phyloP scores from a whole-genome alignment of 164 flowering plant species.

The Magnolia kwangsiensis region DNA sequence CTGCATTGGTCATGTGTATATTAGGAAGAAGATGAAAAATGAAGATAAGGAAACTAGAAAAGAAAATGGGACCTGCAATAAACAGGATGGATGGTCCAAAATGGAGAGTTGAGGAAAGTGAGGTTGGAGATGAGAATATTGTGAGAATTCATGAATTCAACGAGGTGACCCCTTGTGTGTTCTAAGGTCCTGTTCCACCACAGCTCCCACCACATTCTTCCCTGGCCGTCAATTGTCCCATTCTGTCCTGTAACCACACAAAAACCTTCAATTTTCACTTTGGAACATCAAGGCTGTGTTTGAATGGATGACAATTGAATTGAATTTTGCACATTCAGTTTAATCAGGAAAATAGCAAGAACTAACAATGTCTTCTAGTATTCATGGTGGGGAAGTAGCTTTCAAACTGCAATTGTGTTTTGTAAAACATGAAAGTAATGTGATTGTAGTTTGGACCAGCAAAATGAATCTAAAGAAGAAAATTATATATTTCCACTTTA shows the following conservation, averaged over 20 bases:
- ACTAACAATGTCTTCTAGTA: too few species aligned
- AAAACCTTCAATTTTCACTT: neutral
- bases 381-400: too few species aligned
- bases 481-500: too few species aligned
- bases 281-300: too few species aligned
- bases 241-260: slow-evolving; percentile 59
- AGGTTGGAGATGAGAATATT: slow-evolving; percentile 83
- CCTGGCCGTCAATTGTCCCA: slow-evolving; percentile 95
- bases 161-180: slow-evolving; percentile 92
- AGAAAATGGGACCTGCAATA: slow-evolving; percentile 69
- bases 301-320: too few species aligned
- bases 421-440: too few species aligned
- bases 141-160: slow-evolving; percentile 73
- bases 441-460: too few species aligned
- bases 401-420: too few species aligned
- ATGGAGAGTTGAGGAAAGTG: slow-evolving; percentile 87
- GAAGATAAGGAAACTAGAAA: neutral
- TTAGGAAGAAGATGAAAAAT: neutral
- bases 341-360: too few species aligned
- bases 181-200: slow-evolving; percentile 95
- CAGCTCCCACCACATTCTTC: slow-evolving; percentile 97
- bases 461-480: too few species aligned
- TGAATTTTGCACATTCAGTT: too few species aligned
- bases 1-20: neutral
- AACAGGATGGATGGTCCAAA: slow-evolving; percentile 98